Conservation (phyloP, 2,329 filamentous ascomycete genomes). For the Calonectria hongkongensis region DNA sequence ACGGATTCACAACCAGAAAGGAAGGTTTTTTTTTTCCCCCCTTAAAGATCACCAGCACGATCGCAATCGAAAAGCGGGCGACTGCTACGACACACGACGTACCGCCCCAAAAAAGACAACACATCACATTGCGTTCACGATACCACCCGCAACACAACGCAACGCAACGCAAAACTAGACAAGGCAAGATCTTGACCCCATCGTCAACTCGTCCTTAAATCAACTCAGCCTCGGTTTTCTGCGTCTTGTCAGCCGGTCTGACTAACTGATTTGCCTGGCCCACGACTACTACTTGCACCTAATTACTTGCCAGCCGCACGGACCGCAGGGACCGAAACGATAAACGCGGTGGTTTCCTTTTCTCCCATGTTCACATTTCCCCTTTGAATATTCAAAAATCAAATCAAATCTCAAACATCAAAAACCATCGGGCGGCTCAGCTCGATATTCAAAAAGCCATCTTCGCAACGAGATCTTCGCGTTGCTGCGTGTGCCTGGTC, state of each 20-base stretch:
- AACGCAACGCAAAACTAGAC: conserved; percentile 7
- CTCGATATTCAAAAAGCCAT: conserved; percentile 2
- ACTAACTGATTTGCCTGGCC: conserved; percentile 11
- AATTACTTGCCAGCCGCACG: conserved; percentile 24
- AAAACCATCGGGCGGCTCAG: not conserved
- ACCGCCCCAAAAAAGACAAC: conserved; percentile 21
- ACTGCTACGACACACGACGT: conserved; percentile 22
- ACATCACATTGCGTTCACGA: conserved; percentile 29
- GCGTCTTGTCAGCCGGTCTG: not conserved
- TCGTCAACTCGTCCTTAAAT: conserved; percentile 4
- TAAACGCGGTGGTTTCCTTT: conserved; percentile 23
- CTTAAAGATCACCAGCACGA: not conserved
- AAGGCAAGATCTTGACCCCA: not conserved
- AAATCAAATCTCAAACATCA: not conserved
- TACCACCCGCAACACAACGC: conserved; percentile 24
- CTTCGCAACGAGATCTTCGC: not conserved
- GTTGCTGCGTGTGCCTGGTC: conserved; percentile 22
- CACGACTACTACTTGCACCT: conserved; percentile 14
- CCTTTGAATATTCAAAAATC: conserved; percentile 12
- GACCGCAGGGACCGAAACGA: conserved; percentile 24
- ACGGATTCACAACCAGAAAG: conserved; percentile 26
- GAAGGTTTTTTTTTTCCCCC: not conserved
- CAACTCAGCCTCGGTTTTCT: not conserved
- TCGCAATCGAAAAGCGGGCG: conserved; percentile 26
- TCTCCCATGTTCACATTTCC: conserved; percentile 17